Percentiles rank a stretch among this genome's conserved stretches.
Evolutionary conservation across 805 yeast species (phyloP).

Genomic region (Cyberlindnera galapagoensis): DNA sequence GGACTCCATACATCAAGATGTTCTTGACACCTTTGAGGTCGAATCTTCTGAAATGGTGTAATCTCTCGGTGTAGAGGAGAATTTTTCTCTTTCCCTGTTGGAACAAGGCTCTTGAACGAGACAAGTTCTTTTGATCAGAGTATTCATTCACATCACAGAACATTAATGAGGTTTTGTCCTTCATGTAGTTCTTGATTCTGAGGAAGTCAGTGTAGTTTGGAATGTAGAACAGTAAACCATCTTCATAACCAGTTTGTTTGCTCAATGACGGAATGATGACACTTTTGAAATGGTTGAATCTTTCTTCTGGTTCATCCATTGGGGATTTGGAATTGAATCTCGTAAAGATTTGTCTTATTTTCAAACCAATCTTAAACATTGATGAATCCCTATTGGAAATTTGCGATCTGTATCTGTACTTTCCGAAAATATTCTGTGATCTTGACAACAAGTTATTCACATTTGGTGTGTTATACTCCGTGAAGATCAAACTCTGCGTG

Average conservation of each 20-base stretch:
- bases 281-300: conserved; percentile 76
- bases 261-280: conserved; percentile 66
- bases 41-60: conserved; percentile 86
- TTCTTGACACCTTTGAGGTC: conserved; percentile 81
- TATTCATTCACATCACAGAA: conserved; percentile 82
- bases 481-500: conserved; percentile 72
- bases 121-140: conserved; percentile 61
- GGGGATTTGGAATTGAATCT: conserved; percentile 57
- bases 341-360: conserved; percentile 61
- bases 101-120: conserved; percentile 67
- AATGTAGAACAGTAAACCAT: conserved; percentile 73
- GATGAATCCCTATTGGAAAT: conserved; percentile 42
- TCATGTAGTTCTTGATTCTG: conserved; percentile 60
- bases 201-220: conserved; percentile 86
- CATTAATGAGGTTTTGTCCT: conserved; percentile 50
- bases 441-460: conserved; percentile 55
- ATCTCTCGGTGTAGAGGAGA: conserved; percentile 86
- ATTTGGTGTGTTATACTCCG: conserved; percentile 77
- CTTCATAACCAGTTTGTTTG: conserved; percentile 52
- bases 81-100: conserved; percentile 56
- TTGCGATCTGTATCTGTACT: conserved; percentile 46
- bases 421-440: conserved; percentile 54
- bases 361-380: conserved; percentile 59
- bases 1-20: conserved; percentile 75
- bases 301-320: conserved; percentile 66